Percentiles rank a stretch among this genome's conserved stretches.
Conservation (phyloP, 148 eudicot species). For the Rhododendron molle region DNA sequence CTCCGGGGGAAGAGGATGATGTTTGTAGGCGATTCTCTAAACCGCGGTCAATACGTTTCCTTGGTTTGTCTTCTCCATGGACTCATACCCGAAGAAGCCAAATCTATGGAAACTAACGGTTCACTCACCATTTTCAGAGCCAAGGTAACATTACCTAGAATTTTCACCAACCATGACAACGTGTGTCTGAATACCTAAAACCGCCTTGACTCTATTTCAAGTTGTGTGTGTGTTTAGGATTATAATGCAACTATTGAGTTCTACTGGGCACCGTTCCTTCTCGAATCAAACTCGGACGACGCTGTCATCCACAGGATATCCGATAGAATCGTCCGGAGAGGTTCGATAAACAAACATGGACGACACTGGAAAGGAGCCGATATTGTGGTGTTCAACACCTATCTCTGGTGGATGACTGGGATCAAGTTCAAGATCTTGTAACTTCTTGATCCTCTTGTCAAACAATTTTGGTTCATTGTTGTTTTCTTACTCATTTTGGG, state of each 20-base stretch:
- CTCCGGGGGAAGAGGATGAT: slow-evolving; percentile 81
- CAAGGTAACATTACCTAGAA: slow-evolving; percentile 41
- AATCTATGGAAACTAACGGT: slow-evolving; percentile 59
- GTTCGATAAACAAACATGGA: slow-evolving; percentile 82
- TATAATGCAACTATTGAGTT: slow-evolving; percentile 92
- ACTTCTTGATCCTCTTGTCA: background rate
- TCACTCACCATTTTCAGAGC: slow-evolving; percentile 65
- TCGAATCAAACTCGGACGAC: slow-evolving; percentile 85
- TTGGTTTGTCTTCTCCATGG: slow-evolving; percentile 85
- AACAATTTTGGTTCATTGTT: background rate
- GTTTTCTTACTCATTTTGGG: too few relatives aligned
- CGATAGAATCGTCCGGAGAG: slow-evolving; percentile 77
- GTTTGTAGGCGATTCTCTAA: slow-evolving; percentile 93
- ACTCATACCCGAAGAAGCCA: slow-evolving; percentile 60
- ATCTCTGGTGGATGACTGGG: slow-evolving; percentile 99
- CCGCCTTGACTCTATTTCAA: background rate
- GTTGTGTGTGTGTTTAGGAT: slow-evolving; percentile 31
- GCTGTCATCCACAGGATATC: slow-evolving; percentile 60
- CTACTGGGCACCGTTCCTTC: slow-evolving; percentile 97
- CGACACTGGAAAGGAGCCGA: slow-evolving; percentile 91
- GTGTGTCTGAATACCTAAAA: background rate
- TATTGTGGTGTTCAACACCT: slow-evolving; percentile 86
- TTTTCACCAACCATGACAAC: background rate
- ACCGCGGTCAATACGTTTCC: slow-evolving; percentile 74
- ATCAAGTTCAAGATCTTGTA: slow-evolving; percentile 74